A percentile compares a stretch with the other conserved stretches of the same genome.
Conservation (phyloP, 306 rosid species). For the Hippophae tibetana region DNA sequence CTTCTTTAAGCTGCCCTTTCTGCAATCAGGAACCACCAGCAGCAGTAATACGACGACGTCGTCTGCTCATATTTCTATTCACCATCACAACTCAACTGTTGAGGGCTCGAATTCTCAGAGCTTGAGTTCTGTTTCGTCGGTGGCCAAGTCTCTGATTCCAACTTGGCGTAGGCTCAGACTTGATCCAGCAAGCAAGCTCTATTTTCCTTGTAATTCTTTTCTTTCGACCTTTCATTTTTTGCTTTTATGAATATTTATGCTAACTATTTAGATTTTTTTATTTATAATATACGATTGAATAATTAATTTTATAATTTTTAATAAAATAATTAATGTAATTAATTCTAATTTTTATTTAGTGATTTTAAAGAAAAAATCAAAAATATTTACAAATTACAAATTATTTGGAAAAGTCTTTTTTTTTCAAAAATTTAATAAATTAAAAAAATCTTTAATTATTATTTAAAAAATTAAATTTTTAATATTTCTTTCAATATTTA, state of each 20-base stretch:
- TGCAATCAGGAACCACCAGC: conserved; percentile 29
- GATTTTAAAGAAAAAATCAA: no score
- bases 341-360: no score
- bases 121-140: conserved; percentile 73
- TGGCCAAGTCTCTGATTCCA: conserved; percentile 83
- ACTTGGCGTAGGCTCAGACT: conserved; percentile 97
- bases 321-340: no score
- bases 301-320: no score
- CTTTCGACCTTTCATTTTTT: not conserved
- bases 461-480: no score
- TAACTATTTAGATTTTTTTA: no score
- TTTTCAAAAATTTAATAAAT: no score
- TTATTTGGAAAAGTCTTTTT: no score
- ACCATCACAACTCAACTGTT: conserved; percentile 26
- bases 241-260: not conserved
- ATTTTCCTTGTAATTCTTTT: conserved; percentile 71
- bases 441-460: no score
- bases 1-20: conserved; percentile 76
- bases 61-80: conserved; percentile 18
- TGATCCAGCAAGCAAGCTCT: conserved; percentile 85
- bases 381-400: no score
- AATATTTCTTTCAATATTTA: not conserved
- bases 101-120: conserved; percentile 48
- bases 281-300: no score
- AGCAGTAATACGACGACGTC: conserved; percentile 37